phyloP scores from a whole-genome alignment of 768 basidiomycete species.

The Boletus vermiculosoides region DNA sequence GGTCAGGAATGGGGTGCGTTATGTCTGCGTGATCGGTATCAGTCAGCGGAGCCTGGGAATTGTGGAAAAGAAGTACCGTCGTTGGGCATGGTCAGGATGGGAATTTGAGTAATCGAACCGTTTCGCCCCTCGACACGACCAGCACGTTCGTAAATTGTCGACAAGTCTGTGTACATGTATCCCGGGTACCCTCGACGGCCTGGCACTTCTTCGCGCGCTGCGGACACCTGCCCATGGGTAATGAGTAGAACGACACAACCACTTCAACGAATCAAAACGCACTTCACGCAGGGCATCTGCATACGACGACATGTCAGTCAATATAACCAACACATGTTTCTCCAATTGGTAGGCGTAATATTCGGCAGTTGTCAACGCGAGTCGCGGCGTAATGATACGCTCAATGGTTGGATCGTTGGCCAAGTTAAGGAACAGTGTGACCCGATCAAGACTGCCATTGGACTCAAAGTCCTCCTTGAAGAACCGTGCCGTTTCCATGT shows the following conservation, averaged over 20 bases:
- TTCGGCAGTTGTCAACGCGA: slow-evolving; percentile 97
- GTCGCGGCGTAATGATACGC: slow-evolving; percentile 97
- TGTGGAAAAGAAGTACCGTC: slow-evolving; percentile 64
- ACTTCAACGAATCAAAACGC: slow-evolving; percentile 32
- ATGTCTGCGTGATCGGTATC: slow-evolving; percentile 65
- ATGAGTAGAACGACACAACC: slow-evolving; percentile 4
- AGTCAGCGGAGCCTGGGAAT: slow-evolving; percentile 22
- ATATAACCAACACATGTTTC: slow-evolving; percentile 98
- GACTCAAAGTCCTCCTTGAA: slow-evolving; percentile 99
- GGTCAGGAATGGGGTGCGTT: slow-evolving; percentile 99
- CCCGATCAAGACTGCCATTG: slow-evolving; percentile 95
- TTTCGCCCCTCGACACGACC: slow-evolving; percentile 97
- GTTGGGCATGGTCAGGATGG: slow-evolving; percentile 99
- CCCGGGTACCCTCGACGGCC: slow-evolving; percentile 98
- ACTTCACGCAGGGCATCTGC: slow-evolving; percentile 95
- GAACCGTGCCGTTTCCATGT: slow-evolving; percentile 99
- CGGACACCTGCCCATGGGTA: slow-evolving; percentile 61
- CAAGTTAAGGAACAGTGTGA: slow-evolving; percentile 96
- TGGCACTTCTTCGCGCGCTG: slow-evolving; percentile 98
- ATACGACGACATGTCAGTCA: slow-evolving; percentile 99
- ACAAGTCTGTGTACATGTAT: slow-evolving; percentile 99
- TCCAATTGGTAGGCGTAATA: slow-evolving; percentile 99
- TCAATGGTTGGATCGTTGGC: slow-evolving; percentile 99
- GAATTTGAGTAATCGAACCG: slow-evolving; percentile 99
- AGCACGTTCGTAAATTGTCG: slow-evolving; percentile 99